These are phyloP conservation scores for Mucuna pruriens DNA, from an alignment of 306 rosid genomes.

Conservation along the genomic window DNA sequence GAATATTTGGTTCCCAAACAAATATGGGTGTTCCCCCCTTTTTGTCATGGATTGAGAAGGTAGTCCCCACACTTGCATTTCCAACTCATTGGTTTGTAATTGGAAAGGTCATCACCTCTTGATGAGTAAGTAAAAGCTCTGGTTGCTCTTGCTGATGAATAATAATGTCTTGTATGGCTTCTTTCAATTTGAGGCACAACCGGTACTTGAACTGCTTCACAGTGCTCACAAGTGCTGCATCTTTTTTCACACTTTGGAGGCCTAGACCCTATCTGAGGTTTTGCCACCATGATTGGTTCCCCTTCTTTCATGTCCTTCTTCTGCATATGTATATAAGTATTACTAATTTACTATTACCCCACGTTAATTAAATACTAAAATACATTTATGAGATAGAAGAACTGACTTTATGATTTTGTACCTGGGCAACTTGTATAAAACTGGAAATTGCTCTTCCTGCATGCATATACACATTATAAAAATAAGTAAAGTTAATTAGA, in stretches of 20 bases:
- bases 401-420: constrained; percentile 30
- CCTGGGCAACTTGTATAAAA: constrained; percentile 45
- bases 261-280: constrained; percentile 64
- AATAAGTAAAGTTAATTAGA: not conserved
- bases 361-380: not conserved
- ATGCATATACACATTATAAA: constrained; percentile 20
- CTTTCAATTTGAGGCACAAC: constrained; percentile 48
- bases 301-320: constrained; percentile 39
- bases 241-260: constrained; percentile 73
- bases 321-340: constrained; percentile 9
- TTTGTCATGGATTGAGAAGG: constrained; percentile 64
- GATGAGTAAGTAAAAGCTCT: constrained; percentile 41
- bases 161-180: constrained; percentile 37
- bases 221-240: constrained; percentile 64
- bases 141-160: constrained; percentile 5
- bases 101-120: constrained; percentile 66
- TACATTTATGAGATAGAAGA: not conserved
- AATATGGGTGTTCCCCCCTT: not conserved
- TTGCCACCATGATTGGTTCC: constrained; percentile 28
- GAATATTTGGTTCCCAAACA: not conserved
- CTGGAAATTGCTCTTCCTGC: constrained; percentile 66
- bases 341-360: not conserved
- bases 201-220: constrained; percentile 89
- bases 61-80: constrained; percentile 84
- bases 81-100: constrained; percentile 90